Percentiles rank a stretch among this genome's conserved stretches.
Evolutionary conservation across 108 stramenopile species (phyloP).

Genomic region (Bacterosira constricta): DNA sequence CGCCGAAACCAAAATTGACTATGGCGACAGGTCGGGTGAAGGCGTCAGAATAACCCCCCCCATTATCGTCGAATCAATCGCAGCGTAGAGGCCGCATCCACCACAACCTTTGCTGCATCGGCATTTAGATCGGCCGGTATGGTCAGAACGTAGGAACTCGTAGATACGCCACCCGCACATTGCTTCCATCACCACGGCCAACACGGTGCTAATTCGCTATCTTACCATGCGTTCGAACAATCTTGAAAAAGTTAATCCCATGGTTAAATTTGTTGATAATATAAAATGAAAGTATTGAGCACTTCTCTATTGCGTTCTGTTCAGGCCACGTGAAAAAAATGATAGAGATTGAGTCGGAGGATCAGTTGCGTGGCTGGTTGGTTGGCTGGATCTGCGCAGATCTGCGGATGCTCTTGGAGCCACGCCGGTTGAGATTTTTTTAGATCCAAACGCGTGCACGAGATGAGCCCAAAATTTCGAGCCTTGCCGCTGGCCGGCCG

Average conservation of each 20-base stretch:
- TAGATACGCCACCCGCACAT: background rate
- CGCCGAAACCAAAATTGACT: background rate
- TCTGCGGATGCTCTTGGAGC: too few species aligned
- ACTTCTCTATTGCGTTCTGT: background rate
- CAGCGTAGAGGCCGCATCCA: background rate
- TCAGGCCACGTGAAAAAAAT: conserved; percentile 2
- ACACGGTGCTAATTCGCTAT: background rate
- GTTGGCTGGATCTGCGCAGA: too few species aligned
- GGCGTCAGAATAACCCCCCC: background rate
- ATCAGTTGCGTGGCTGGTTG: too few species aligned
- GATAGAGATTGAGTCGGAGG: too few species aligned
- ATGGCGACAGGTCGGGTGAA: background rate
- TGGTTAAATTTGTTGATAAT: conserved; percentile 47
- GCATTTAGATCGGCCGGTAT: background rate
- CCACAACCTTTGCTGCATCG: background rate
- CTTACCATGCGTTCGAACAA: conserved; percentile 92
- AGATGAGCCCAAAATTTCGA: too few species aligned
- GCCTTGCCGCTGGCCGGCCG: too few species aligned
- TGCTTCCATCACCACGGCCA: background rate
- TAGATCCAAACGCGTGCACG: too few species aligned
- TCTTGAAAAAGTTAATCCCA: conserved; percentile 90
- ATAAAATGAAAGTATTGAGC: too few species aligned
- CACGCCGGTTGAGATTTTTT: too few species aligned
- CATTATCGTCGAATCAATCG: background rate
- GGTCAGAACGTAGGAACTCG: background rate